Conservation (phyloP, 2,329 filamentous ascomycete genomes). For the Cercospora sp. region DNA sequence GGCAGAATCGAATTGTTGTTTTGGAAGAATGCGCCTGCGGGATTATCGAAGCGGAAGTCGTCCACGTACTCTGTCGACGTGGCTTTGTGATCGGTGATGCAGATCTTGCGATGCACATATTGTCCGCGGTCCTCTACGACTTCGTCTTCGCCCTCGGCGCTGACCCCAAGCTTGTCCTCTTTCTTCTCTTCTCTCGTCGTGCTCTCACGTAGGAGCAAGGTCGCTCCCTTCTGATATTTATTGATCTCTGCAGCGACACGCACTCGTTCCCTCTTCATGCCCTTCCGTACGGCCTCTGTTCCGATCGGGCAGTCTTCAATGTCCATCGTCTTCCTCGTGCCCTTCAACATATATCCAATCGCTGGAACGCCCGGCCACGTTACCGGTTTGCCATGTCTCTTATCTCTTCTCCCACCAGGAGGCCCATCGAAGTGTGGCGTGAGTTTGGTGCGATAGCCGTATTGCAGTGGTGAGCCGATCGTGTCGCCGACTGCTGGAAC, state of each 20-base stretch:
- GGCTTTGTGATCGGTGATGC: slow-evolving; percentile 81
- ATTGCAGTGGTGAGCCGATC: slow-evolving; percentile 85
- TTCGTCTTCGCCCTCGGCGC: slow-evolving; percentile 49
- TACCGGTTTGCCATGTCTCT: slow-evolving; percentile 54
- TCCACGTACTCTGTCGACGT: slow-evolving; percentile 86
- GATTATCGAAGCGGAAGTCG: slow-evolving; percentile 81
- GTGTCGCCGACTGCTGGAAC: slow-evolving; percentile 79
- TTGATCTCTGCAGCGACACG: slow-evolving; percentile 69
- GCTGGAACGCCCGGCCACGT: slow-evolving; percentile 67
- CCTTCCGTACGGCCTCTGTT: slow-evolving; percentile 77
- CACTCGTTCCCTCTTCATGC: slow-evolving; percentile 75
- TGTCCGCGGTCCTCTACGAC: slow-evolving; percentile 58
- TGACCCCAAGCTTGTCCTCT: slow-evolving; percentile 31
- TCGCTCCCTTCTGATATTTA: slow-evolving; percentile 78
- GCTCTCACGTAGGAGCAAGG: slow-evolving; percentile 82
- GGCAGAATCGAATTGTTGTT: slow-evolving; percentile 99
- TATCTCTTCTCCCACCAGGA: slow-evolving; percentile 52
- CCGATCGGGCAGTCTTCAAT: slow-evolving; percentile 98
- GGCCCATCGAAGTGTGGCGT: slow-evolving; percentile 93
- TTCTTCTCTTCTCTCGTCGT: slow-evolving; percentile 65
- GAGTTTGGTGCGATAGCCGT: slow-evolving; percentile 92
- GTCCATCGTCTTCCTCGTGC: slow-evolving; percentile 75
- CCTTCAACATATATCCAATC: slow-evolving; percentile 89
- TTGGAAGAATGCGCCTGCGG: slow-evolving; percentile 94
- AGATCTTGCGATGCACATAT: slow-evolving; percentile 78